Base-by-base conservation (phyloP, 768 basidiomycete species). In the Mycena galopus region DNA sequence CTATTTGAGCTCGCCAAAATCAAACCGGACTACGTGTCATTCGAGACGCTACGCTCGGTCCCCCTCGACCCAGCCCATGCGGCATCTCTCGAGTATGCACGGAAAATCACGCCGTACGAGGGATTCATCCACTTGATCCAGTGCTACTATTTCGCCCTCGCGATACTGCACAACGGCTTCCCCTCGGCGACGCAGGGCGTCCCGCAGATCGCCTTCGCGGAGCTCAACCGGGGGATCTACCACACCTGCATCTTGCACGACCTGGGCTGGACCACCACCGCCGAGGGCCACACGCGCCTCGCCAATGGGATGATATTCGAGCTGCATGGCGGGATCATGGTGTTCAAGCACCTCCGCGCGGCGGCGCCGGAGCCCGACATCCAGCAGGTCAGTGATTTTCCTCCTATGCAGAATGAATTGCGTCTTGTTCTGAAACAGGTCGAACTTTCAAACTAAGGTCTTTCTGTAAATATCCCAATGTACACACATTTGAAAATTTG, bases 261-360 rank as follows among this genome's bases (percentile, higher is more conserved):
- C 30, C 21, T 57, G 6, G 56, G 56, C 56, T 57, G 56, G 56
- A 35, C 56, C 21, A 57, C 19, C 3, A 57, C 56, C 9, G 9
- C 33, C 21, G 32, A 57, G 32, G 56, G 56, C 3, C 19, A 9
- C 8, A 21, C 4, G 8, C 56, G 35, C 19, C 32, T 21, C 19
- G 56, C 56, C 19, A 7, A 21, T 14, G 56, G 21, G 32, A 57
- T 57, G 56, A 57, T 33, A 7, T 57, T 57, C 56, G 56, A 57
- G 56, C 33, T 57, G 32, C 56, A 57, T n/a, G 56, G 56, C 56
- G 56, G 56, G 3, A 57, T 57, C 5, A 57, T 57, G 56, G 56
- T 33, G 32, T 57, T n/a, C 32, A 33, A 57, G 17, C 56, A 57
- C 12, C 32, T 57, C 21, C 56, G 35, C 3, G 11, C 32, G 56